Base-by-base conservation (phyloP, 352 stramenopile genomes). In the Phytophthora sansomeana region DNA sequence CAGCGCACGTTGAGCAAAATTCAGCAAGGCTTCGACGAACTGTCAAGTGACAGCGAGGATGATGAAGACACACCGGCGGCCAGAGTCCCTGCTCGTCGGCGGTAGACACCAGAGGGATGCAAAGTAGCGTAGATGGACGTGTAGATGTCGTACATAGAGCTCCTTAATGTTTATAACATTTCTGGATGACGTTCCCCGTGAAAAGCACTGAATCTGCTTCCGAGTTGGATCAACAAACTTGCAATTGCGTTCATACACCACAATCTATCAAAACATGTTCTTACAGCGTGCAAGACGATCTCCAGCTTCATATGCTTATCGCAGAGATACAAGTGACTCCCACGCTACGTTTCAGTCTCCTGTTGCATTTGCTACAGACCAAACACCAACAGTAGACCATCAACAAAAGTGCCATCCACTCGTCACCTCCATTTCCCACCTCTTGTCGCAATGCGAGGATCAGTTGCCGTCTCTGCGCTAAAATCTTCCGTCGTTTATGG, bases 1-100 rank as follows among this genome's bases (percentile, higher is more conserved):
- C 79, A 86, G 62, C 81, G 76, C 28, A 84, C 72, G 16, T 83
- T 91, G 19, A 77, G 74, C 29, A 67, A 90, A 54, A 84, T 91
- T 43, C 81, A 91, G 53, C 72, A 81, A 39, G 78, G 73, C 44
- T 77, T 91, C 48, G 67, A 90, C 58, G 69, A 85, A 68, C 58
- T 87, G 26, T 79, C 75, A 43, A 90, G 80, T 19, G 79, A 86
- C 48, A 80, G 80, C 44, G 71, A 73, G 24, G 60, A 68, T n/a
- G 57, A 71, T 2, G 57, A 72, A 3, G 32, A 59, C 6, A 44
- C 35, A 2, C 33, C 38, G 17, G 44, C 41, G 13, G n/a, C 51
- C 9, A n/a, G 43, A 49, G 53, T 32, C n/a, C 52, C 46, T 41
- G 50, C 38, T 50, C 43, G 44, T 39, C 59, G 44, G 13, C 44